Conservation (phyloP, 2,329 filamentous ascomycete species). For the Lithohypha guttulata region DNA sequence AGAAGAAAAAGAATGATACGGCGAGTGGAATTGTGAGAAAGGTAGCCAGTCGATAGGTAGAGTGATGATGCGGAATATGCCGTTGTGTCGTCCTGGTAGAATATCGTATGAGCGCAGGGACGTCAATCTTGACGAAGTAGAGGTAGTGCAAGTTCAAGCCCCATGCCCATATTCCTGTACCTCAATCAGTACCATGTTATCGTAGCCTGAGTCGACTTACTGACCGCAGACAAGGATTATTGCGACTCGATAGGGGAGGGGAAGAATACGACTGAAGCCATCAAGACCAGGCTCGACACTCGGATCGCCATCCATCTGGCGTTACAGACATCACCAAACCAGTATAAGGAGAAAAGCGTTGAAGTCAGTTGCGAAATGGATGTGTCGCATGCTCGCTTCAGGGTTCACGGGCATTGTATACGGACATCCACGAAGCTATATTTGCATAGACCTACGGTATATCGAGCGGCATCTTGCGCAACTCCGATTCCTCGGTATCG, state of each 20-base stretch:
- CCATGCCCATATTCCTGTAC: conserved; percentile 84
- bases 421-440: not conserved
- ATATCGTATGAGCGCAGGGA: conserved; percentile 77
- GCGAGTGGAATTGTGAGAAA: conserved; percentile 61
- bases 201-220: conserved; percentile 21
- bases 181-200: conserved; percentile 7
- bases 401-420: not conserved
- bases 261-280: conserved; percentile 75
- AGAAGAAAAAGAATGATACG: conserved; percentile 69
- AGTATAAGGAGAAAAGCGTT: too few species aligned
- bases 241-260: conserved; percentile 79
- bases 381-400: conserved; percentile 7
- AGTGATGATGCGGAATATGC: conserved; percentile 64
- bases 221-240: conserved; percentile 75
- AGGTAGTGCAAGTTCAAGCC: conserved; percentile 84
- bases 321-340: too few species aligned
- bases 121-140: conserved; percentile 68
- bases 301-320: conserved; percentile 21
- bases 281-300: conserved; percentile 45
- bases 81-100: conserved; percentile 60
- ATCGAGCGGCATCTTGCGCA: conserved; percentile 11
- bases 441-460: too few species aligned
- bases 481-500: conserved; percentile 2
- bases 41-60: conserved; percentile 75
- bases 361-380: not conserved